Evolutionary conservation across 2,329 filamentous ascomycete species (phyloP).

Genomic region (Aspergillus sp.): DNA sequence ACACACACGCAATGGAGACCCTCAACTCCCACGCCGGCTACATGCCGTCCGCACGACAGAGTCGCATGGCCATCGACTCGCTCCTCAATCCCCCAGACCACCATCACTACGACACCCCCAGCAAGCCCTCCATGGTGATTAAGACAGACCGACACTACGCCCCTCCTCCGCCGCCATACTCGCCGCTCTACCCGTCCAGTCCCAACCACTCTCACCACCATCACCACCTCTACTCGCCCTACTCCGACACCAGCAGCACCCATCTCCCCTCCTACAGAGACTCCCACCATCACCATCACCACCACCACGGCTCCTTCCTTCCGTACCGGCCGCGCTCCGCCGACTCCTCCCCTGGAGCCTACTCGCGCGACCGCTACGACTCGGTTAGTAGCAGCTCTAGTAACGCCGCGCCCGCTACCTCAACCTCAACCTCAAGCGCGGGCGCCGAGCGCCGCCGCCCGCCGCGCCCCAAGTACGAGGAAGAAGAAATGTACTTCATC

Average conservation of each 20-base stretch:
- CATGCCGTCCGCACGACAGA: conserved; percentile 25
- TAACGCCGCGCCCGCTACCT: conserved; percentile 12
- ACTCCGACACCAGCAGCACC: conserved; percentile 21
- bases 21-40: conserved; percentile 4
- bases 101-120: neutral
- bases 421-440: no score
- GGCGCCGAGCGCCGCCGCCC: conserved; percentile 35
- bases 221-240: conserved; percentile 23
- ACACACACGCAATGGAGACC: conserved; percentile 9
- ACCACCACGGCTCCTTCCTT: conserved; percentile 23
- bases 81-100: conserved; percentile 29
- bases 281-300: conserved; percentile 12
- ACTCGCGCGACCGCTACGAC: conserved; percentile 39
- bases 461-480: conserved; percentile 46
- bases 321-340: conserved; percentile 27
- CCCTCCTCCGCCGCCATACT: conserved; percentile 21
- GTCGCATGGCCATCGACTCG: conserved; percentile 34
- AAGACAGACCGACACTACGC: conserved; percentile 20
- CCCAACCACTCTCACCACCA: conserved; percentile 16
- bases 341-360: conserved; percentile 35
- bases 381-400: conserved; percentile 42
- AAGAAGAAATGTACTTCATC: conserved; percentile 49
- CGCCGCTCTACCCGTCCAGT: conserved; percentile 29
- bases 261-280: conserved; percentile 9
- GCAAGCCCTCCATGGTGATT: neutral